These are phyloP conservation scores for Backusella tarrabulga DNA, from an alignment of 192 early-diverging fungal species.

Conservation along the genomic window DNA sequence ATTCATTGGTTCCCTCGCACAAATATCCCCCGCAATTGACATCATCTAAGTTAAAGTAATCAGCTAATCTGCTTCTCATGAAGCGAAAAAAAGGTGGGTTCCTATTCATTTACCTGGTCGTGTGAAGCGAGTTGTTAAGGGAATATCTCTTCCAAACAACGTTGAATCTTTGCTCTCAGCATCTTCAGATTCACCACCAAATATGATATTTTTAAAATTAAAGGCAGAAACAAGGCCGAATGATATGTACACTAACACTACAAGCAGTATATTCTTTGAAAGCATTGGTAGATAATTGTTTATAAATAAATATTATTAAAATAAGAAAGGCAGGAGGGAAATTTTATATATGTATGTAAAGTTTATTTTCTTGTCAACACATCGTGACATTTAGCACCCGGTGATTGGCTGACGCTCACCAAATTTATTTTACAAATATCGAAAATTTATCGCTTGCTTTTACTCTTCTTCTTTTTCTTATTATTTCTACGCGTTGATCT, in stretches of 20 bases:
- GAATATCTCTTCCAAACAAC: not conserved
- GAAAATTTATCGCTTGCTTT: not conserved
- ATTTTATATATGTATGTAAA: not conserved
- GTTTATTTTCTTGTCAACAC: not conserved
- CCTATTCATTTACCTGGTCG: not conserved
- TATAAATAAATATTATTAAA: not conserved
- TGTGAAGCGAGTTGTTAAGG: not conserved
- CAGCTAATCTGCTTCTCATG: not conserved
- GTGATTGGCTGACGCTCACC: not conserved
- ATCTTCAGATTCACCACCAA: not conserved
- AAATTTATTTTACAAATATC: not conserved
- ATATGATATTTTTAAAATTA: not conserved
- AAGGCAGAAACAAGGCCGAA: not conserved
- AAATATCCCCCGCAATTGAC: constrained; percentile 1
- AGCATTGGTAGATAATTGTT: not conserved
- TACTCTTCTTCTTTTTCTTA: not conserved
- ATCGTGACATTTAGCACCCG: not conserved
- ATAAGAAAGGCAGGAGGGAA: not conserved
- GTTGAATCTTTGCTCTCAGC: not conserved
- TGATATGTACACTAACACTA: not conserved
- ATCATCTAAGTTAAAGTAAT: not conserved
- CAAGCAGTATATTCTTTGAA: not conserved
- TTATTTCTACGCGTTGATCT: not conserved
- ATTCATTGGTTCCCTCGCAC: constrained; percentile 2
- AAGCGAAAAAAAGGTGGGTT: not conserved